Evolutionary conservation across 768 basidiomycete genomes (phyloP).

Genomic region (Tulasnella sp.): DNA sequence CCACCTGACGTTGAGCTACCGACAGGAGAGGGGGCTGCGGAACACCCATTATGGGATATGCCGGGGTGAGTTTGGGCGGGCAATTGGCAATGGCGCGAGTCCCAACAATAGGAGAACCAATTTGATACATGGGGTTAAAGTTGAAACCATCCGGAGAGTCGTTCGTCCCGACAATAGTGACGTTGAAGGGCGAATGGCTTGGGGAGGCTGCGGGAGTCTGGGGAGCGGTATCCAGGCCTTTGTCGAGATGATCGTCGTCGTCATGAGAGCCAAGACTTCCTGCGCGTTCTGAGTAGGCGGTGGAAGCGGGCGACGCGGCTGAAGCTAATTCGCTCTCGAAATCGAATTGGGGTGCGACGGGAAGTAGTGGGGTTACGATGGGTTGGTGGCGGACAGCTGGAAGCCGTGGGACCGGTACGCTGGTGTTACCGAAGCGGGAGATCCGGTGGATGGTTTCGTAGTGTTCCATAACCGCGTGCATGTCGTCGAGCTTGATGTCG

Average conservation of each 20-base stretch:
- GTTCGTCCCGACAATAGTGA: conserved; percentile 15
- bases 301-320: conserved; percentile 19
- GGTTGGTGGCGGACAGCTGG: conserved; percentile 22
- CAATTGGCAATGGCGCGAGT: not conserved
- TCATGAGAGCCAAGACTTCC: conserved; percentile 7
- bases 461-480: conserved; percentile 29
- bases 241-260: conserved; percentile 18
- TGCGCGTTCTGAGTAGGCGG: conserved; percentile 17
- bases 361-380: conserved; percentile 21
- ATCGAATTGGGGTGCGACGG: not conserved
- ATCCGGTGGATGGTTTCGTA: conserved; percentile 20
- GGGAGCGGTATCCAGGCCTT: conserved; percentile 14
- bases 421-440: conserved; percentile 18
- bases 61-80: not conserved
- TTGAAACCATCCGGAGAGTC: conserved; percentile 6
- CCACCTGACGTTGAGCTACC: not conserved
- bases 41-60: conserved; percentile 16
- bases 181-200: conserved; percentile 14
- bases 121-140: conserved; percentile 12
- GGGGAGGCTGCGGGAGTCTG: conserved; percentile 15
- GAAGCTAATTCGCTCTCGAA: conserved; percentile 17
- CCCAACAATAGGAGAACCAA: not conserved
- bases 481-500: conserved; percentile 23
- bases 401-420: conserved; percentile 16
- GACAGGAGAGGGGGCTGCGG: not conserved